Conservation (phyloP, 2,329 filamentous ascomycete species). For the Lithohypha guttulata region DNA sequence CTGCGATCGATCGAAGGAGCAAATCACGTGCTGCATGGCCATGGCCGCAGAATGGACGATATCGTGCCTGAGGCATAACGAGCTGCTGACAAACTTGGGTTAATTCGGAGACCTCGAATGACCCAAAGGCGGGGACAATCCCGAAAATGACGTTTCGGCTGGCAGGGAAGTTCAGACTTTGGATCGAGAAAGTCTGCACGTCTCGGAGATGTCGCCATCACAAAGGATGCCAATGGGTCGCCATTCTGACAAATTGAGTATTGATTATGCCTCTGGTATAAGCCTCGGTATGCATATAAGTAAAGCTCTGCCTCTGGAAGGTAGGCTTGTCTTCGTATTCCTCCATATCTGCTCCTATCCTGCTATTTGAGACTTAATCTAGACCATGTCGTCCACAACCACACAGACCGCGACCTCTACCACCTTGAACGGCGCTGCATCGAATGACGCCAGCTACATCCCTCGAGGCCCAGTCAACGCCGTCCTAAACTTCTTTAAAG, state of each 20-base stretch:
- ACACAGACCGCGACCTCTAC: conserved; percentile 23
- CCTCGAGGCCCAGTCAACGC: conserved; percentile 53
- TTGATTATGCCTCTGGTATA: not conserved
- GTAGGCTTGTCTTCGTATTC: not conserved
- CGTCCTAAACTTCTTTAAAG: conserved; percentile 54
- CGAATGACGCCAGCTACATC: conserved; percentile 29
- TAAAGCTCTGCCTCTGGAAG: not conserved
- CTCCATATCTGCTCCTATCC: not conserved
- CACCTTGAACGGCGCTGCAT: conserved; percentile 22
- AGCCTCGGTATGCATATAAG: not conserved
- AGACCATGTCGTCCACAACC: conserved; percentile 20
- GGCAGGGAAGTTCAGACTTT: not conserved
- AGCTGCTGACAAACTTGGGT: not conserved
- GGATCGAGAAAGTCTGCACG: not conserved
- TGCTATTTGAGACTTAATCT: not conserved
- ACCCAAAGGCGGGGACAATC: conserved; percentile 1
- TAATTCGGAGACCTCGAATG: too few relatives aligned
- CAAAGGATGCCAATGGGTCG: not conserved
- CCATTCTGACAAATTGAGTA: conserved; percentile 4
- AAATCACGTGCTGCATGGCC: too few relatives aligned
- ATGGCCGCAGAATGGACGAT: too few relatives aligned
- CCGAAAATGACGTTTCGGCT: not conserved
- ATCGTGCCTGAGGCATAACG: not conserved
- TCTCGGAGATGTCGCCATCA: conserved; percentile 7
- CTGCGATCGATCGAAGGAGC: too few relatives aligned